These are phyloP conservation scores for Alternaria metachromatica DNA, from an alignment of 2,329 filamentous ascomycete species.

Conservation along the genomic window DNA sequence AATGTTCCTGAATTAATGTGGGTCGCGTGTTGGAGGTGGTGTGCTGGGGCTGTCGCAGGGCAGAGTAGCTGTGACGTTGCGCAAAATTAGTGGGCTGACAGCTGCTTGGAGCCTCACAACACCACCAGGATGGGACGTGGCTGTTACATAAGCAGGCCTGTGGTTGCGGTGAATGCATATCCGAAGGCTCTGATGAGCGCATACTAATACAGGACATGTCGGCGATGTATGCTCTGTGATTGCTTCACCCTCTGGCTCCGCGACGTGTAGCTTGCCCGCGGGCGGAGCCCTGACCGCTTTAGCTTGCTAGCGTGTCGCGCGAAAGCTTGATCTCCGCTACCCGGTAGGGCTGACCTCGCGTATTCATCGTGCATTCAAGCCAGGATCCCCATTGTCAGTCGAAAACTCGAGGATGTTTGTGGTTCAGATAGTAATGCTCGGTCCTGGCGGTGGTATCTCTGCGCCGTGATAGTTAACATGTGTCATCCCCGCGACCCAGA, in stretches of 20 bases:
- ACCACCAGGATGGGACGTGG: slow-evolving; percentile 1
- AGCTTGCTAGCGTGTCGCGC: slow-evolving; percentile 28
- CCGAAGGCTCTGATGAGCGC: neutral
- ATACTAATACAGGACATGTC: neutral
- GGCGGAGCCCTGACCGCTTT: slow-evolving; percentile 17
- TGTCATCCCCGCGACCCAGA: neutral
- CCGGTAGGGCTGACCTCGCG: slow-evolving; percentile 17
- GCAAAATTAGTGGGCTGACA: slow-evolving; percentile 35
- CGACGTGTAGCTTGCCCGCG: slow-evolving; percentile 13
- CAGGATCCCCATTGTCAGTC: neutral
- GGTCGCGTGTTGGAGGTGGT: slow-evolving; percentile 31
- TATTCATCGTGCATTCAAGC: neutral
- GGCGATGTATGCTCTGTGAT: slow-evolving; percentile 14
- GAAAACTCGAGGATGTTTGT: neutral
- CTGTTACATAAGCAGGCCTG: slow-evolving; percentile 12
- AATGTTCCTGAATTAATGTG: slow-evolving; percentile 28
- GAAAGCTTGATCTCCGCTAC: slow-evolving; percentile 42
- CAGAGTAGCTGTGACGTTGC: slow-evolving; percentile 35
- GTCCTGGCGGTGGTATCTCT: neutral
- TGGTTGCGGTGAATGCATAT: neutral
- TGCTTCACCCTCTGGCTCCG: slow-evolving; percentile 18
- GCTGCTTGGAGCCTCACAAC: slow-evolving; percentile 15
- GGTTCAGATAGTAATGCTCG: neutral
- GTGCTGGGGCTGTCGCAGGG: slow-evolving; percentile 20
- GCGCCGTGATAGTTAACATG: neutral